These are phyloP conservation scores for Pichia occidentalis DNA, from an alignment of 805 yeast genomes.

Conservation along the genomic window DNA sequence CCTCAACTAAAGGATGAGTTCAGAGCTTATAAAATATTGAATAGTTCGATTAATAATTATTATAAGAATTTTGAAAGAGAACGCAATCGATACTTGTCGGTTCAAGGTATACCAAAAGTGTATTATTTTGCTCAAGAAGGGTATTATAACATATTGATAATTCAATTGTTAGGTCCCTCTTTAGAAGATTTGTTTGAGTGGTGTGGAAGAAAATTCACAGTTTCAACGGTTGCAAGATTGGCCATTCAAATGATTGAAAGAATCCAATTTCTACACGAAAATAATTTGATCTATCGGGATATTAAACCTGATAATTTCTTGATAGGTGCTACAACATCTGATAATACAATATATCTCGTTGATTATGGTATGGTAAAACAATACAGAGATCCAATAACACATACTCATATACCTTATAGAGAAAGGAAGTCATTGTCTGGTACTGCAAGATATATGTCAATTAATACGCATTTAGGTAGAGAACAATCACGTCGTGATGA, in stretches of 20 bases:
- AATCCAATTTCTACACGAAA: conserved; percentile 68
- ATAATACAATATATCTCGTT: conserved; percentile 61
- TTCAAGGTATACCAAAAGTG: conserved; percentile 71
- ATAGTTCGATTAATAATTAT: conserved; percentile 40
- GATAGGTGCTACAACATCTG: conserved; percentile 52
- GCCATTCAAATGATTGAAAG: conserved; percentile 74
- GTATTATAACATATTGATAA: conserved; percentile 67
- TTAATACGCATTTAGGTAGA: conserved; percentile 79
- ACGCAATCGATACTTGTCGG: conserved; percentile 20
- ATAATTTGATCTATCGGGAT: conserved; percentile 72
- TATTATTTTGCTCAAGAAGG: conserved; percentile 86
- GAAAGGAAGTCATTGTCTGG: conserved; percentile 78
- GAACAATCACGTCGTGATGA: conserved; percentile 83
- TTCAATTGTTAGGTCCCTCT: conserved; percentile 78
- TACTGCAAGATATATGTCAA: conserved; percentile 83
- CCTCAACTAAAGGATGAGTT: conserved; percentile 81
- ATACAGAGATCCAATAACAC: conserved; percentile 72
- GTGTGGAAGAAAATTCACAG: conserved; percentile 73
- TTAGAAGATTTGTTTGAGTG: conserved; percentile 80
- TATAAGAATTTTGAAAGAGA: conserved; percentile 23
- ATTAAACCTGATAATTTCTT: conserved; percentile 80
- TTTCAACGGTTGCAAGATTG: conserved; percentile 65
- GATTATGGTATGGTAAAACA: conserved; percentile 89
- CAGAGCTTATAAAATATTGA: conserved; percentile 66
- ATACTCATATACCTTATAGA: conserved; percentile 76